Evolutionary conservation across 768 basidiomycete genomes (phyloP).

Genomic region (Tricholoma matsutake): DNA sequence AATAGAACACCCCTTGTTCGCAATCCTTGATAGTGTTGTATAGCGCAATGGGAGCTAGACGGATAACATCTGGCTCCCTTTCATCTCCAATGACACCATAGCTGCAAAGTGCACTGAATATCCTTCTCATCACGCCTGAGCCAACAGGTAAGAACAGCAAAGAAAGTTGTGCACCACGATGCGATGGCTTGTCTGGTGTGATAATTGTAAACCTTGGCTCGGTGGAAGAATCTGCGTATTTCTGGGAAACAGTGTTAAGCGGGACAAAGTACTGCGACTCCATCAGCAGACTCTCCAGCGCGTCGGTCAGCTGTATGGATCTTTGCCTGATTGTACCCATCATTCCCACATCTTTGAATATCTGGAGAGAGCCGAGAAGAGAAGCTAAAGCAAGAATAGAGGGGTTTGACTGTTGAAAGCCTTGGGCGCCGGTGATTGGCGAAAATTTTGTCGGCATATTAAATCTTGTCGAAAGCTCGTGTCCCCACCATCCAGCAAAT

Average conservation of each 20-base stretch:
- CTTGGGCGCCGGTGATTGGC: constrained; percentile 87
- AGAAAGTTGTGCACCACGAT: constrained; percentile 86
- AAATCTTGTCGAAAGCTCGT: constrained; percentile 84
- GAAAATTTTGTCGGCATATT: constrained; percentile 82
- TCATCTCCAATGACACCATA: constrained; percentile 91
- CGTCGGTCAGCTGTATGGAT: constrained; percentile 65
- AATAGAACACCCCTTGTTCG: constrained; percentile 56
- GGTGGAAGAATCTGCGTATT: constrained; percentile 21
- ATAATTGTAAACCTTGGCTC: constrained; percentile 82
- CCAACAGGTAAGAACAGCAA: constrained; percentile 70
- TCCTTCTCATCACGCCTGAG: constrained; percentile 63
- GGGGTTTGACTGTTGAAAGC: constrained; percentile 96
- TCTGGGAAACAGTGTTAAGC: constrained; percentile 29
- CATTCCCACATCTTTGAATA: constrained; percentile 79
- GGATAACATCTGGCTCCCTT: constrained; percentile 87
- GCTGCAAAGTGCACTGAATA: constrained; percentile 57
- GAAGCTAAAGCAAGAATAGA: constrained; percentile 76
- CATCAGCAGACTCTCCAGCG: constrained; percentile 62
- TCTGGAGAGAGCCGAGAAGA: constrained; percentile 77
- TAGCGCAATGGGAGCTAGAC: constrained; percentile 81
- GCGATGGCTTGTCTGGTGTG: constrained; percentile 66
- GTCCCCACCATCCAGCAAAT: constrained; percentile 98
- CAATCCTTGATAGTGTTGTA: constrained; percentile 86
- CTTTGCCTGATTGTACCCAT: constrained; percentile 66
- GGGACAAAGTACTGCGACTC: constrained; percentile 64